phyloP scores from a whole-genome alignment of 139 green algal species.

The Chlorella vulgaris region DNA sequence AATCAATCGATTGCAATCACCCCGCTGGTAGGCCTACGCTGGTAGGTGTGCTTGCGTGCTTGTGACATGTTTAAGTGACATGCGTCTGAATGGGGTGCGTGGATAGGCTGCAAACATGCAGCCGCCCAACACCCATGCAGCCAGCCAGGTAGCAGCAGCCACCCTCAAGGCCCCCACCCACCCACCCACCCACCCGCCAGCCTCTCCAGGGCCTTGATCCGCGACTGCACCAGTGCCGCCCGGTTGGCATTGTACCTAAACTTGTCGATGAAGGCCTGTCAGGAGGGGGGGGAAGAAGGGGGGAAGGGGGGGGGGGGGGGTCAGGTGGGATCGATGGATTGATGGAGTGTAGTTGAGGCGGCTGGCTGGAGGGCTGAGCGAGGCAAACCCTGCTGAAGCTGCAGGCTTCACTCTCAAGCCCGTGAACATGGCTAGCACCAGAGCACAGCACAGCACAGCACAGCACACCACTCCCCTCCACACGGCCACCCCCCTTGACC shows the following conservation, averaged over 20 bases:
- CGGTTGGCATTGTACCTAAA: conserved; percentile 95
- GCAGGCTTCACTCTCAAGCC: no score
- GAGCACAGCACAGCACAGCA: background rate
- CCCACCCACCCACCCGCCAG: conserved; percentile 55
- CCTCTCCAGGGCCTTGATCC: conserved; percentile 93
- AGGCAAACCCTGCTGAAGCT: no score
- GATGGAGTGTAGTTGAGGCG: background rate
- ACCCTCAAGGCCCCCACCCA: background rate
- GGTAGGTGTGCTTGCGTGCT: no score
- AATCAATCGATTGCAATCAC: no score
- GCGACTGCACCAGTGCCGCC: conserved; percentile 87
- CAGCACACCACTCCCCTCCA: background rate
- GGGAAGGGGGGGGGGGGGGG: background rate
- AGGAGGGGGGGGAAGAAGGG: background rate
- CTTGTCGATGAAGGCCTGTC: conserved; percentile 91
- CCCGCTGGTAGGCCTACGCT: no score
- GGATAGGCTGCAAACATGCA: background rate
- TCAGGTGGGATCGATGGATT: background rate
- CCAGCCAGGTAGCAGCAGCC: background rate
- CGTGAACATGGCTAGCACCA: no score
- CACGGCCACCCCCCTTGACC: background rate
- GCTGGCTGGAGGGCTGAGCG: no score
- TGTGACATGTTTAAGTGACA: no score
- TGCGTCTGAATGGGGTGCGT: no score
- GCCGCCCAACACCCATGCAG: background rate